Evolutionary conservation across 129 eudicot genomes (phyloP).

Genomic region (Centaurea solstitialis): DNA sequence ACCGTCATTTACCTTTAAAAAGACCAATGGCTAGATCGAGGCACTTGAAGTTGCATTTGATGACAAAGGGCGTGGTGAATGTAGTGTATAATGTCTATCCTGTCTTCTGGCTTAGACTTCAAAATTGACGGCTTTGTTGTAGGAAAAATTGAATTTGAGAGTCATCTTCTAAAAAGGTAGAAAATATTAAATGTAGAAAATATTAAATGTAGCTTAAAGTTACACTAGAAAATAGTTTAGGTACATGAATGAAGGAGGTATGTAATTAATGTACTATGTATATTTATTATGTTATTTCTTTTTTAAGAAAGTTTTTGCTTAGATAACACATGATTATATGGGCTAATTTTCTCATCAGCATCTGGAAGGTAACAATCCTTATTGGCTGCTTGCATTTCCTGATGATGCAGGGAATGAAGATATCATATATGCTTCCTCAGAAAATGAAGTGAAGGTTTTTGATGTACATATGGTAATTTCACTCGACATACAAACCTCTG

Average conservation of each 20-base stretch:
- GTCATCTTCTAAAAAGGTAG: neutral
- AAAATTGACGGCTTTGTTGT: neutral
- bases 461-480: slow-evolving; percentile 77
- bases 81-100: too few species aligned
- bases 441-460: slow-evolving; percentile 74
- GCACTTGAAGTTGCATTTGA: neutral
- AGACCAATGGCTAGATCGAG: neutral
- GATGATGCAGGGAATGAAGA: slow-evolving; percentile 75
- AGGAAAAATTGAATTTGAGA: neutral
- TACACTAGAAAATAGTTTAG: neutral
- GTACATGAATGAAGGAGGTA: neutral
- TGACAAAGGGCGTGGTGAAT: neutral
- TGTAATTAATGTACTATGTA: too few species aligned
- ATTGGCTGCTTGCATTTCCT: neutral
- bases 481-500: too few species aligned
- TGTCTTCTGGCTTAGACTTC: too few species aligned
- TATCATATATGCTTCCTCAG: slow-evolving; percentile 63
- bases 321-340: neutral
- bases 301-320: neutral
- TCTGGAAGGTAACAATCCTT: neutral
- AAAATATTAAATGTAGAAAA: neutral
- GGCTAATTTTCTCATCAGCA: neutral
- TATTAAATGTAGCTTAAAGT: neutral
- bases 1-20: neutral
- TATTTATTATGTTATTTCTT: neutral